phyloP scores from a whole-genome alignment of 1,139 yeast genomes.

The Diutina mesorugosa region DNA sequence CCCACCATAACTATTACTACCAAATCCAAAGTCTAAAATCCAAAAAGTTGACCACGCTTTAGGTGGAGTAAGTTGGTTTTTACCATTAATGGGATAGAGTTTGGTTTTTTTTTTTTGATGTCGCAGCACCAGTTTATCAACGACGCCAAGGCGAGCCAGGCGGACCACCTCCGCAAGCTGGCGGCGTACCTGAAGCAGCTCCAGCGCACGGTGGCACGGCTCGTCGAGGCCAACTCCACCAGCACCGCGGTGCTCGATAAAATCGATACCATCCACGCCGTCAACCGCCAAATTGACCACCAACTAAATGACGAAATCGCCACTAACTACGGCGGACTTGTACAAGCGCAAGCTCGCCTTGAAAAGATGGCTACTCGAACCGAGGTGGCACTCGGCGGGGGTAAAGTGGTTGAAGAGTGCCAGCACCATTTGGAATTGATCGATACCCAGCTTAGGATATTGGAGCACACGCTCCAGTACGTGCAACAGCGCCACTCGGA shows the following conservation, averaged over 20 bases:
- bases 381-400: slow-evolving; percentile 3
- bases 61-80: too few relatives aligned
- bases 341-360: slow-evolving; percentile 12
- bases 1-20: neutral
- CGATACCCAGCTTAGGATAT: slow-evolving; percentile 34
- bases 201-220: slow-evolving; percentile 12
- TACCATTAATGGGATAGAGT: too few relatives aligned
- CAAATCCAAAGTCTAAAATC: too few relatives aligned
- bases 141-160: slow-evolving; percentile 26
- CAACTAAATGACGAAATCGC: slow-evolving; percentile 20
- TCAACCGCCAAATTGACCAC: slow-evolving; percentile 23
- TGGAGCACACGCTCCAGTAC: slow-evolving; percentile 22
- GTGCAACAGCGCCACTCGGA: neutral
- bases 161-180: slow-evolving; percentile 16
- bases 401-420: slow-evolving; percentile 12
- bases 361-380: slow-evolving; percentile 10
- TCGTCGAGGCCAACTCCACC: slow-evolving; percentile 17
- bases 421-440: slow-evolving; percentile 29
- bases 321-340: slow-evolving; percentile 13
- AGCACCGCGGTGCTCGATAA: slow-evolving; percentile 21
- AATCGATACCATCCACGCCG: slow-evolving; percentile 30
- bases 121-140: neutral
- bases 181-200: slow-evolving; percentile 17
- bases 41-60: too few relatives aligned
- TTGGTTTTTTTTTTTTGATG: neutral